phyloP scores from a whole-genome alignment of 768 basidiomycete species.

The Mycena vitilis region DNA sequence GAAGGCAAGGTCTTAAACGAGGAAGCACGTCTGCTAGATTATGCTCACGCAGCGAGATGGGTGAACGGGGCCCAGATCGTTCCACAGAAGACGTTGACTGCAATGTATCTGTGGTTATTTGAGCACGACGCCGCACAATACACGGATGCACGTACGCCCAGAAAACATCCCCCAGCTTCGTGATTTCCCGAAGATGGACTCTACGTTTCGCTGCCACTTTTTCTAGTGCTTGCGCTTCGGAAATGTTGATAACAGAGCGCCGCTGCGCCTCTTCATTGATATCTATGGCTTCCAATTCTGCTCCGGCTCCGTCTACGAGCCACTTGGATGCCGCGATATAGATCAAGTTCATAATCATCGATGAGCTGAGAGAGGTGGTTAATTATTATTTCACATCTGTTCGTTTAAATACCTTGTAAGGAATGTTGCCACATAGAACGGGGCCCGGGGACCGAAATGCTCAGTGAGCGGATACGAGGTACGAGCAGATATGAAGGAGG shows the following conservation, averaged over 20 bases:
- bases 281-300: constrained; percentile 74
- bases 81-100: constrained; percentile 80
- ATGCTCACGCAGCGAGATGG: constrained; percentile 76
- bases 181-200: constrained; percentile 70
- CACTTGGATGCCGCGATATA: constrained; percentile 75
- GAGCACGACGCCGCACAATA: constrained; percentile 9
- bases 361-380: constrained; percentile 48
- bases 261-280: constrained; percentile 65
- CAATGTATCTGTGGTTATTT: constrained; percentile 66
- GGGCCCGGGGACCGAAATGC: constrained; percentile 73
- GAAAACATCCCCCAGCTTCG: constrained; percentile 78
- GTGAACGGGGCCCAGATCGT: constrained; percentile 83
- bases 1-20: constrained; percentile 14
- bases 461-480: constrained; percentile 83
- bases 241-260: constrained; percentile 55
- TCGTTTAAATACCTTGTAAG: constrained; percentile 53
- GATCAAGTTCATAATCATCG: constrained; percentile 74
- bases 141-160: constrained; percentile 68
- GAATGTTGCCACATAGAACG: constrained; percentile 76
- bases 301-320: constrained; percentile 70
- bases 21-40: neutral
- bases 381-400: too few relatives aligned
- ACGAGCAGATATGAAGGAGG: constrained; percentile 80
- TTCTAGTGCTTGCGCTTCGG: constrained; percentile 72
- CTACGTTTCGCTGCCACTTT: constrained; percentile 74